Evolutionary conservation across 2,329 filamentous ascomycete species (phyloP).

Genomic region (Metarhizium anisopliae): DNA sequence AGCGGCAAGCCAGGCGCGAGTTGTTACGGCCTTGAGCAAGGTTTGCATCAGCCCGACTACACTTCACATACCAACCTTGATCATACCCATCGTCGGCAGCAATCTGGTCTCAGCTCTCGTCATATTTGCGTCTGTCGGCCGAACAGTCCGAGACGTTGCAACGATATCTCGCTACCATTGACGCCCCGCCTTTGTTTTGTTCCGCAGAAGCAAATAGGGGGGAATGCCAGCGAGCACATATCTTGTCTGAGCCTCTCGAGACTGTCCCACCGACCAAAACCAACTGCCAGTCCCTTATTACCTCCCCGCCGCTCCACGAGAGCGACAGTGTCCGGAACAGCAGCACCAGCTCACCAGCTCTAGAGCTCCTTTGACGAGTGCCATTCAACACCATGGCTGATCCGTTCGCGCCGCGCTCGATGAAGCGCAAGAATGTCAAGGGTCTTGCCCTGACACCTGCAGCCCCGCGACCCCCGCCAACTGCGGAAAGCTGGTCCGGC

Average conservation of each 20-base stretch:
- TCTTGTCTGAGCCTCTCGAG: neutral
- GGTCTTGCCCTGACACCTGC: slow-evolving; percentile 80
- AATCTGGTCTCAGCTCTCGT: too few relatives aligned
- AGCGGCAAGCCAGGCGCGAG: neutral
- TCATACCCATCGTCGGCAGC: too few relatives aligned
- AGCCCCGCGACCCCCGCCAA: slow-evolving; percentile 60
- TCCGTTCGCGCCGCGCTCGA: slow-evolving; percentile 60
- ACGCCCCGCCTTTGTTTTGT: too few relatives aligned
- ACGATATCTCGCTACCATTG: too few relatives aligned
- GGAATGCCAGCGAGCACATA: neutral
- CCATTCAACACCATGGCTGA: slow-evolving; percentile 44
- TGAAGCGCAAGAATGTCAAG: slow-evolving; percentile 99
- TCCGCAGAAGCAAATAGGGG: neutral
- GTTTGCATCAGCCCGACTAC: neutral
- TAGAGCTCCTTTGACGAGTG: neutral
- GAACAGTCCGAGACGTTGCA: too few relatives aligned
- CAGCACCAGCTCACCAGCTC: neutral
- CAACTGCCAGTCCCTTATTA: neutral
- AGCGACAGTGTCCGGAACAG: neutral
- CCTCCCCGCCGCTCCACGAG: neutral
- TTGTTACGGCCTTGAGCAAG: neutral
- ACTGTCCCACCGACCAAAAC: neutral
- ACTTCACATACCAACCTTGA: neutral
- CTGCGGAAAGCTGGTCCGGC: slow-evolving; percentile 60
- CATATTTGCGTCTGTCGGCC: too few relatives aligned